A percentile compares a stretch with the other conserved stretches of the same genome.
These are phyloP conservation scores for Psophocarpus tetragonolobus DNA, from an alignment of 306 rosid genomes.

Conservation along the genomic window DNA sequence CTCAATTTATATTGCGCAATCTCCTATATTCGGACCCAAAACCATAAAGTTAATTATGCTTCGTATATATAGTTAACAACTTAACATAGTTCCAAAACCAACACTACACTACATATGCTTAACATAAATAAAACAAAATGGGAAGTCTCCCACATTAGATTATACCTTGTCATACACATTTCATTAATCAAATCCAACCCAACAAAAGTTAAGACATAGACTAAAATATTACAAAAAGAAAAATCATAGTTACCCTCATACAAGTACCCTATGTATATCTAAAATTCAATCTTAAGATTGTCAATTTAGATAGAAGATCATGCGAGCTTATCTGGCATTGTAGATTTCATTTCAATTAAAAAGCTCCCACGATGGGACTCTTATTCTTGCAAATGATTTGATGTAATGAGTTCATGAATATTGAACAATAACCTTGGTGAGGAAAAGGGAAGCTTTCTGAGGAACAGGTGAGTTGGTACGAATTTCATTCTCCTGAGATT, in stretches of 20 bases:
- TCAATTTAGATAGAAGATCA: too few species aligned
- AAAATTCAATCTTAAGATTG: too few species aligned
- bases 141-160: neutral
- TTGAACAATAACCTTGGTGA: conserved; percentile 38
- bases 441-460: conserved; percentile 14
- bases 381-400: conserved; percentile 23
- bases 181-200: conserved; percentile 14
- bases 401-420: neutral
- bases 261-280: too few species aligned
- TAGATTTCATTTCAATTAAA: conserved; percentile 33
- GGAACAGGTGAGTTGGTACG: conserved; percentile 16
- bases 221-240: neutral
- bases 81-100: conserved; percentile 7
- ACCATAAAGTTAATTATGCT: neutral
- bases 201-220: neutral
- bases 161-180: neutral
- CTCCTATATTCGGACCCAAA: conserved; percentile 17
- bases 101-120: conserved; percentile 8
- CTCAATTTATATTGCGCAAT: neutral
- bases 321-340: too few species aligned
- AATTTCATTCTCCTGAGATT: conserved; percentile 4
- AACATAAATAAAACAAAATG: neutral
- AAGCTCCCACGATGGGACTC: conserved; percentile 10
- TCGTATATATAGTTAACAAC: neutral
- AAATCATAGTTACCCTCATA: too few species aligned